Conservation (phyloP, 768 basidiomycete species). For the Termitomyces bulborhizus region DNA sequence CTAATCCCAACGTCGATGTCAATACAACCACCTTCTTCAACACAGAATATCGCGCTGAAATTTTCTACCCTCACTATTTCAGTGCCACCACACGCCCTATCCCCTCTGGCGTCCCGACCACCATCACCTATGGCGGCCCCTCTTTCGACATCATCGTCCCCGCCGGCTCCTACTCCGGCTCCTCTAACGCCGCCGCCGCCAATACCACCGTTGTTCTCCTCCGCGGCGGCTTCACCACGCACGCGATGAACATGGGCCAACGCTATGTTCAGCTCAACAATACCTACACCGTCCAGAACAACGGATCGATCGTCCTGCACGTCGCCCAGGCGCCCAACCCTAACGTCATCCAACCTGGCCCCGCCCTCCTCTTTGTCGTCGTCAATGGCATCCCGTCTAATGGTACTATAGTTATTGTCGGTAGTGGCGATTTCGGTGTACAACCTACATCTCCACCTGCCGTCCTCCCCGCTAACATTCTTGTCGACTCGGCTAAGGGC, state of each 20-base stretch:
- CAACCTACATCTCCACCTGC: conserved; percentile 49
- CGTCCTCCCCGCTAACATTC: conserved; percentile 45
- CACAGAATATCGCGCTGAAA: conserved; percentile 77
- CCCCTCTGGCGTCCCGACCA: conserved; percentile 65
- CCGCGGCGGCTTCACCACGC: conserved; percentile 83
- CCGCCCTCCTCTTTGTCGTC: conserved; percentile 76
- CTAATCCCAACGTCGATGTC: conserved; percentile 89
- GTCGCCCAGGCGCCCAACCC: conserved; percentile 81
- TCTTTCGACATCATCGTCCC: conserved; percentile 73
- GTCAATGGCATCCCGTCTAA: conserved; percentile 82
- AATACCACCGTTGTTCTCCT: conserved; percentile 73
- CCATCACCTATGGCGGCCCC: conserved; percentile 76
- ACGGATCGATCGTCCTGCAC: conserved; percentile 74
- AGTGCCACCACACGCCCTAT: conserved; percentile 59
- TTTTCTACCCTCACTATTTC: conserved; percentile 93
- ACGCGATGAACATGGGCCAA: conserved; percentile 88
- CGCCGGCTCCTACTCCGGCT: conserved; percentile 57
- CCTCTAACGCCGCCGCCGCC: conserved; percentile 63
- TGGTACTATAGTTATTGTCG: conserved; percentile 72
- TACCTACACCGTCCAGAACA: conserved; percentile 75
- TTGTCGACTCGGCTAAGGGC: conserved; percentile 16
- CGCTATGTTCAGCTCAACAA: conserved; percentile 76
- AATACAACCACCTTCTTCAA: conserved; percentile 56
- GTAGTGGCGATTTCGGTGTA: conserved; percentile 67
- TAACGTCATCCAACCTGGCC: conserved; percentile 85